phyloP scores from a whole-genome alignment of 805 yeast species.

The Saturnispora quitensis region DNA sequence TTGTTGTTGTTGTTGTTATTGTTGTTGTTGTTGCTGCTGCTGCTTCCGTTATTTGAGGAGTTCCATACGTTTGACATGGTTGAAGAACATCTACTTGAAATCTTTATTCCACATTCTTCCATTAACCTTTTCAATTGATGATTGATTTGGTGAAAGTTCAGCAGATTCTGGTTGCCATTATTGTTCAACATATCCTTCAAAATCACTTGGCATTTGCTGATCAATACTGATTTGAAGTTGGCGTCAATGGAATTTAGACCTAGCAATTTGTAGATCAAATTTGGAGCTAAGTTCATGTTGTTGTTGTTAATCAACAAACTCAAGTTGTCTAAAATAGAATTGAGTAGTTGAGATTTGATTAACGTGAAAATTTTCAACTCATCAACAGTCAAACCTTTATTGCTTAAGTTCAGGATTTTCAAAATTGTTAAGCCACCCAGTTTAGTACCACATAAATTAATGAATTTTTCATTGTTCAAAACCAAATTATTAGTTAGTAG shows the following conservation, averaged over 20 bases:
- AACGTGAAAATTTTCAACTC: conserved; percentile 20
- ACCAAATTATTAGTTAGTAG: conserved; percentile 34
- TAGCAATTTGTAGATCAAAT: conserved; percentile 70
- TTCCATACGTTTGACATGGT: conserved; percentile 3
- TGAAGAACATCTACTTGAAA: conserved; percentile 3
- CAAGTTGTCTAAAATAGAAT: background rate
- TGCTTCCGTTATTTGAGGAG: background rate
- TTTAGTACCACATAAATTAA: conserved; percentile 34
- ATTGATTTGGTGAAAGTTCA: conserved; percentile 39
- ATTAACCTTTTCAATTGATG: conserved; percentile 75
- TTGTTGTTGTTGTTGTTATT: background rate
- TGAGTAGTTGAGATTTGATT: conserved; percentile 14
- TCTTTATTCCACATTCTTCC: conserved; percentile 79
- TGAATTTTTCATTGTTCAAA: conserved; percentile 10
- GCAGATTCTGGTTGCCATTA: conserved; percentile 26
- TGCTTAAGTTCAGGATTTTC: conserved; percentile 57
- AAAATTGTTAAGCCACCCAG: conserved; percentile 75
- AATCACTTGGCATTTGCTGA: conserved; percentile 52
- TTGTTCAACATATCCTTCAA: conserved; percentile 51
- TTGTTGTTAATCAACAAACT: background rate
- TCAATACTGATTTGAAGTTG: conserved; percentile 46
- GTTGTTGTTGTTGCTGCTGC: conserved; percentile 4
- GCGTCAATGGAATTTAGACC: conserved; percentile 60
- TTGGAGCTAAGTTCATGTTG: conserved; percentile 37
- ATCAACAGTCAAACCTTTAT: conserved; percentile 21